Evolutionary conservation across 2,329 filamentous ascomycete genomes (phyloP), one percentile per base, ranked within the genome.

Genomic region (Myriosclerotinia scirpicola): DNA sequence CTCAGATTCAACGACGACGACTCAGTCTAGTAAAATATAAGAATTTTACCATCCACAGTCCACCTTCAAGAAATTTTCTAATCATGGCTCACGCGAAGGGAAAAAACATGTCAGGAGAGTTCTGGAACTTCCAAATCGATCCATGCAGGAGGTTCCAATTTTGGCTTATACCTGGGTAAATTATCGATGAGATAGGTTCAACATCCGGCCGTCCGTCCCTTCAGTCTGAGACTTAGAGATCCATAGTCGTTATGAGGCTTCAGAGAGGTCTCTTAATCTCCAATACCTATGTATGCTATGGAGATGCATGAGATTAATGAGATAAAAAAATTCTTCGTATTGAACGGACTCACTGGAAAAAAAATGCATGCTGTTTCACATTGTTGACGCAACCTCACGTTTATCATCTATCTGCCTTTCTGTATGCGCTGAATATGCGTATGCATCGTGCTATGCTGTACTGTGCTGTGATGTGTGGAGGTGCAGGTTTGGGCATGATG

Each of bases 71-170:
- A 53, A 44, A 50, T 36, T 26, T 44, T 22, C 22, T 52, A 65
- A 54, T 54, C 66, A 61, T 42, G 46, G 52, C 54, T 61, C 62
- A 44, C 67, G 55, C 71, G 69, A 69, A 72, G 65, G 65, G 69
- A 67, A 64, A 68, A 50, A 69, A 60, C 66, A 61, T 65, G 60
- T 55, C 67, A 72, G 69, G 71, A 59, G 54, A 56, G 42, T 50
- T 65, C 63, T 65, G 64, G 64, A 52, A 52, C 48, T 56, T 44
- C 48, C 22, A 54, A 70, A 73, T 70, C 71, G 71, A 73, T 71
- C 74, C 70, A 76, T 75, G 74, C 74, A 75, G 74, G 75, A 75
- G 73, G 62, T 64, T 73, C 74, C 71, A 67, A 22, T 75, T 74
- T 68, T 72, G 71, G 73, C 63, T 56, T 56, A 58, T 65, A 70